A percentile compares a stretch with the other conserved stretches of the same genome.
Conservation (phyloP, 805 yeast genomes). For the Wickerhamiella occidentalis region DNA sequence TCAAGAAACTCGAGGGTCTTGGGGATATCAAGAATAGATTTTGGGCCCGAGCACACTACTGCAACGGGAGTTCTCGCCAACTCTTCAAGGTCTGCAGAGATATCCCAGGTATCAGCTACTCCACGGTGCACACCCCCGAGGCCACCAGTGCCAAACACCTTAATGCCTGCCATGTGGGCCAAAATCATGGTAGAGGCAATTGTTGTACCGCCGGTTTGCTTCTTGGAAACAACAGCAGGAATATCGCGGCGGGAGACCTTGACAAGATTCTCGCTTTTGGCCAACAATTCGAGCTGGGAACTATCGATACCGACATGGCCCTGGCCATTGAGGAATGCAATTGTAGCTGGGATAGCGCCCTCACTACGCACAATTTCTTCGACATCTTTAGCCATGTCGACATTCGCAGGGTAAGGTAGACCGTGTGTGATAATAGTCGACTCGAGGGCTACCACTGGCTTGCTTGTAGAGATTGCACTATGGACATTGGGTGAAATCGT, state of each 20-base stretch:
- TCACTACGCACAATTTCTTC: slow-evolving; percentile 46
- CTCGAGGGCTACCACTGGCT: slow-evolving; percentile 73
- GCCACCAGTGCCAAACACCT: slow-evolving; percentile 87
- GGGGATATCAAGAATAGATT: slow-evolving; percentile 67
- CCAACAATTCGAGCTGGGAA: slow-evolving; percentile 40
- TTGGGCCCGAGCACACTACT: slow-evolving; percentile 90
- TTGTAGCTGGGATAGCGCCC: slow-evolving; percentile 77
- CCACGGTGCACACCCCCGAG: slow-evolving; percentile 84
- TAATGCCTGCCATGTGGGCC: slow-evolving; percentile 61
- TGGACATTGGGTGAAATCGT: slow-evolving; percentile 36
- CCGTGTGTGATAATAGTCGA: slow-evolving; percentile 87
- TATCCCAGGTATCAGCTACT: slow-evolving; percentile 62
- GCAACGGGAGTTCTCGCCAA: slow-evolving; percentile 71
- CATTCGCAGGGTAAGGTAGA: slow-evolving; percentile 65
- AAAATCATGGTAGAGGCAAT: slow-evolving; percentile 81
- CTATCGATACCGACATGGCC: slow-evolving; percentile 55
- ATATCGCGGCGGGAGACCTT: slow-evolving; percentile 77
- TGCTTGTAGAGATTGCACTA: slow-evolving; percentile 44
- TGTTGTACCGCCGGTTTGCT: slow-evolving; percentile 75
- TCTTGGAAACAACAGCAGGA: slow-evolving; percentile 52
- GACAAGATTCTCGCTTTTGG: slow-evolving; percentile 30
- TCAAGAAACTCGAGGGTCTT: slow-evolving; percentile 77
- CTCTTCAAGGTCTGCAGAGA: slow-evolving; percentile 81
- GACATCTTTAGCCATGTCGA: slow-evolving; percentile 58
- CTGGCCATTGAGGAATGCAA: slow-evolving; percentile 60